These are phyloP conservation scores for Arachis hypogaea DNA, from an alignment of 306 rosid species.

Conservation along the genomic window DNA sequence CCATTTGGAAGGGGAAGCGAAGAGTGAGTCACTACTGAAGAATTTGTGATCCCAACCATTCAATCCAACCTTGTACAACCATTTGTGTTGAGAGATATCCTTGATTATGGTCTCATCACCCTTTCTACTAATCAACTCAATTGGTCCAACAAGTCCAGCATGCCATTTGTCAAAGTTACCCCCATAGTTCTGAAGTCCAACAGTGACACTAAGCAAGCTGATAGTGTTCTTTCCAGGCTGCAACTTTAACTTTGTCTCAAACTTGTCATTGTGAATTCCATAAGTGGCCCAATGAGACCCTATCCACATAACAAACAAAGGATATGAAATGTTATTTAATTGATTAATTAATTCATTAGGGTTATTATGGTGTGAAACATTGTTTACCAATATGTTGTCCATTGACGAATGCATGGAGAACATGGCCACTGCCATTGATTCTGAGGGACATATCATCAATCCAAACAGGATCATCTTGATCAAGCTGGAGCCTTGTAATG, in stretches of 20 bases:
- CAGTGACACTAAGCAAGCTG: slow-evolving; percentile 55
- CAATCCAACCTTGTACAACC: slow-evolving; percentile 55
- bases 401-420: slow-evolving; percentile 53
- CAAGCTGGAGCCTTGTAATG: slow-evolving; percentile 55
- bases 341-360: no score
- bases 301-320: no score
- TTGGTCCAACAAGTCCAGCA: slow-evolving; percentile 50
- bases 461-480: slow-evolving; percentile 52
- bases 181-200: slow-evolving; percentile 62
- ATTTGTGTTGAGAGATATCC: slow-evolving; percentile 50
- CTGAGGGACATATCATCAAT: slow-evolving; percentile 43
- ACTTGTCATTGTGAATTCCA: slow-evolving; percentile 38
- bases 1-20: slow-evolving; percentile 40
- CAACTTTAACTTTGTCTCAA: slow-evolving; percentile 45
- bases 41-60: slow-evolving; percentile 42
- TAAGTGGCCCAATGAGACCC: slow-evolving; percentile 52
- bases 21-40: slow-evolving; percentile 34
- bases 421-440: slow-evolving; percentile 53
- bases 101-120: slow-evolving; percentile 53
- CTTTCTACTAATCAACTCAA: slow-evolving; percentile 40
- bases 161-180: slow-evolving; percentile 38
- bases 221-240: slow-evolving; percentile 48
- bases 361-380: no score
- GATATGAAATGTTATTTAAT: no score
- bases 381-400: slow-evolving; percentile 45